These are phyloP conservation scores for Quercus wislizeni DNA, from an alignment of 306 rosid genomes.

Conservation along the genomic window DNA sequence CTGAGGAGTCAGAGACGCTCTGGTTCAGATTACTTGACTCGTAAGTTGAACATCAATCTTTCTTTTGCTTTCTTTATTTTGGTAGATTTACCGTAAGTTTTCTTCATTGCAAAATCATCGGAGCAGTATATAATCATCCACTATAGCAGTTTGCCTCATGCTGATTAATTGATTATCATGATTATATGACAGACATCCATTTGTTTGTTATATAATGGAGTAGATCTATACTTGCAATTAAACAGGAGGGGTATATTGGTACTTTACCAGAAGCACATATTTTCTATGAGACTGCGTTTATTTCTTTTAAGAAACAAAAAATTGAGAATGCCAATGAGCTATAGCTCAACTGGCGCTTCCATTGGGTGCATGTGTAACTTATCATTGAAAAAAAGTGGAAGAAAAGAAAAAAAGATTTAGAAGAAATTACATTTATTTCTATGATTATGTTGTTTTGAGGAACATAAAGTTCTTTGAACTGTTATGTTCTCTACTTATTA, in stretches of 20 bases:
- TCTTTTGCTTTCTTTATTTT: conserved; percentile 6
- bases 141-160: neutral
- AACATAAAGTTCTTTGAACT: neutral
- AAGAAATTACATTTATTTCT: neutral
- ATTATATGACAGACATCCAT: neutral
- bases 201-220: neutral
- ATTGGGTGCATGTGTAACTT: too few species aligned
- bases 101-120: neutral
- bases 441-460: neutral
- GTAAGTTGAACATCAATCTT: conserved; percentile 47
- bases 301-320: neutral
- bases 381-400: too few species aligned
- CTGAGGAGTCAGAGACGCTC: conserved; percentile 85
- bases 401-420: neutral
- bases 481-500: neutral
- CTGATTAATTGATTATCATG: neutral
- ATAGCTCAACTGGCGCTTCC: too few species aligned
- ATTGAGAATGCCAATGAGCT: too few species aligned
- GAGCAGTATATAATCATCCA: neutral
- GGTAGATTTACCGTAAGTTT: conserved; percentile 1
- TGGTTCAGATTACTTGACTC: conserved; percentile 98
- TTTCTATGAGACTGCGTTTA: neutral
- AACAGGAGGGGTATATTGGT: neutral
- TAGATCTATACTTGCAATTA: neutral
- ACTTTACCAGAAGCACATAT: neutral